Conservation (phyloP, 2,329 filamentous ascomycete genomes). For the Diplodia corticola region DNA sequence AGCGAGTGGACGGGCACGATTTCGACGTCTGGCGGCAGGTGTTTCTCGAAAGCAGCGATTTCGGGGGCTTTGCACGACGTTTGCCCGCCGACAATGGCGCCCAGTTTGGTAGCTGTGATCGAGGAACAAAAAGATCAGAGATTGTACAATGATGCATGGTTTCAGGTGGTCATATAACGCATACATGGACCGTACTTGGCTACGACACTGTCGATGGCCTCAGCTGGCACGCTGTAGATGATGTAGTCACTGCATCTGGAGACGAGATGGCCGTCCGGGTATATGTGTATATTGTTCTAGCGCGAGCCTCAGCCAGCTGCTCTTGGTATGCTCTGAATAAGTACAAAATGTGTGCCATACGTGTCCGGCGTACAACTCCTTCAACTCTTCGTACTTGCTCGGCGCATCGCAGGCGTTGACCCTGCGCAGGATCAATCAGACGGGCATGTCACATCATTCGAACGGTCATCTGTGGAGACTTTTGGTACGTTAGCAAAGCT, state of each 20-base stretch:
- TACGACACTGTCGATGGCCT: conserved; percentile 83
- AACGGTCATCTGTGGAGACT: conserved; percentile 26
- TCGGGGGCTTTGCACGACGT: conserved; percentile 98
- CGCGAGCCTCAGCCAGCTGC: conserved; percentile 47
- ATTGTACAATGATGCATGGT: conserved; percentile 12
- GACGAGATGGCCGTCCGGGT: conserved; percentile 92
- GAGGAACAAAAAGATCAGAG: background rate
- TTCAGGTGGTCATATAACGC: conserved; percentile 35
- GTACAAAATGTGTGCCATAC: conserved; percentile 59
- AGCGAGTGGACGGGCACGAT: conserved; percentile 96
- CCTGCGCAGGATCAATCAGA: conserved; percentile 54
- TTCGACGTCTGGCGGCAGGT: conserved; percentile 84
- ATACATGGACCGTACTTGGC: conserved; percentile 89
- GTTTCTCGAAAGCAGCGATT: conserved; percentile 85
- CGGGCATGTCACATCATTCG: conserved; percentile 9
- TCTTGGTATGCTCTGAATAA: conserved; percentile 33
- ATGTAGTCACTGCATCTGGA: conserved; percentile 97
- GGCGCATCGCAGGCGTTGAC: conserved; percentile 92
- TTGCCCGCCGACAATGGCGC: conserved; percentile 94
- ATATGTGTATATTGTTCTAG: conserved; percentile 80
- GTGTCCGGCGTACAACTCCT: conserved; percentile 79
- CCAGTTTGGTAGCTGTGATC: conserved; percentile 79
- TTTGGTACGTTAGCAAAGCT: conserved; percentile 25
- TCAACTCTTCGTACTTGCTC: conserved; percentile 79
- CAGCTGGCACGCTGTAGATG: conserved; percentile 97